Evolutionary conservation across 2,329 filamentous ascomycete genomes (phyloP), one percentile per base, ranked within the genome.

Genomic region (Epichloe brachyelytri): DNA sequence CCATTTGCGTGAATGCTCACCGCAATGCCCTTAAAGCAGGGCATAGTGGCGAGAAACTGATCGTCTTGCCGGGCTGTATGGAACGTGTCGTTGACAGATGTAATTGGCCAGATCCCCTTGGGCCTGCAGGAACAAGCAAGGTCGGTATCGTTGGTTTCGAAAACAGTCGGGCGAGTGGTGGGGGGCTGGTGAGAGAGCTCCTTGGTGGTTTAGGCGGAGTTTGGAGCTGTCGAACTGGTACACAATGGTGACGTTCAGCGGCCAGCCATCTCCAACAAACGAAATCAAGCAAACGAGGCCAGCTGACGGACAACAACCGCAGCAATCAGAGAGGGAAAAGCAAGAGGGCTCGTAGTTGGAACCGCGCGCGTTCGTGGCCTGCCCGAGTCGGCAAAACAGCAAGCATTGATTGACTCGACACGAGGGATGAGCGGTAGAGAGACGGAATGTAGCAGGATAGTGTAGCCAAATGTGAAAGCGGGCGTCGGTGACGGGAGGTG

Each of bases 21-120:
- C 62, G 93, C 91, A 72, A 98, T 89, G 71, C 93, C 93, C 76
- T 97, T 95, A 76, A 97, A 98, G 81, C 90, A 97, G 74, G 93
- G 93, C 93, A 82, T 82, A 65, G 65, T 78, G 64, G 63, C 57
- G 57, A 53, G 51, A 55, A 43, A 50, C 43, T 49, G 49, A 49
- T 34, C 15, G 45, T 15, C 46, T 34, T 4, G 34, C 38, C 26
- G 48, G 22, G 19, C 30, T 6, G 20, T 43, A 7, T 10, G 36
- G 34, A n/a, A 43, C 22, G 37, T 44, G 37, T 39, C 40, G 30
- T 45, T 19, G 19, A 30, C 43, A 41, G 17, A 22, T 39, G 52
- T 43, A 36, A 48, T 5, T 43, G 17, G 4, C 6, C 40, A 17
- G 40, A 36, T 22, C 12, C 15, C 19, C 20, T 14, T 48, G 14